Conservation (phyloP, 163 green algal species). For the Chlamydomonas reinhardtii region DNA sequence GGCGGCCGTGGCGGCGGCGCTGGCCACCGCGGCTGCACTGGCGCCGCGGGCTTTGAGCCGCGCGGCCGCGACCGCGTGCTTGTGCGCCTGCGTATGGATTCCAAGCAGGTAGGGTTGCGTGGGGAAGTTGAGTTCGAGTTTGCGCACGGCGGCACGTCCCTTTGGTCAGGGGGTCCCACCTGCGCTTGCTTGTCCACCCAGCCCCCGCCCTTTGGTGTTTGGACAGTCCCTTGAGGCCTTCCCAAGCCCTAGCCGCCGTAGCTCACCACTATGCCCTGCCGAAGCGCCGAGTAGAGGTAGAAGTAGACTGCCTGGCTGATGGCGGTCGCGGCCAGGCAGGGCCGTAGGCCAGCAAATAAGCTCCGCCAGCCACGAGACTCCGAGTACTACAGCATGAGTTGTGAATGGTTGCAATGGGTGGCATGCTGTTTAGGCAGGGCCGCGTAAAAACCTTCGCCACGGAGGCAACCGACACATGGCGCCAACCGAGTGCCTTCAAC, state of each 20-base stretch:
- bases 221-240: no score
- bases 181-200: no score
- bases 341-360: constrained; percentile 83
- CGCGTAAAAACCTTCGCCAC: background rate
- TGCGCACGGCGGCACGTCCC: no score
- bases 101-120: background rate
- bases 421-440: no score
- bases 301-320: constrained; percentile 94
- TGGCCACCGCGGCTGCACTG: no score
- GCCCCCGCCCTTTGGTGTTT: no score
- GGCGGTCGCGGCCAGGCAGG: constrained; percentile 85
- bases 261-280: constrained; percentile 40
- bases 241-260: background rate
- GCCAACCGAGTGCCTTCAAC: no score
- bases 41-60: background rate
- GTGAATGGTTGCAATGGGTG: background rate
- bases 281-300: constrained; percentile 80
- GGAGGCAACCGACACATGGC: background rate
- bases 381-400: constrained; percentile 64
- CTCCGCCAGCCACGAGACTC: constrained; percentile 64
- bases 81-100: constrained; percentile 3
- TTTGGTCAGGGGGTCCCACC: no score
- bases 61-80: background rate
- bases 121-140: no score
- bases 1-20: background rate